Base-by-base conservation (phyloP, 371 early-diverging fungal genomes). In the Zancudomyces culisetae region DNA sequence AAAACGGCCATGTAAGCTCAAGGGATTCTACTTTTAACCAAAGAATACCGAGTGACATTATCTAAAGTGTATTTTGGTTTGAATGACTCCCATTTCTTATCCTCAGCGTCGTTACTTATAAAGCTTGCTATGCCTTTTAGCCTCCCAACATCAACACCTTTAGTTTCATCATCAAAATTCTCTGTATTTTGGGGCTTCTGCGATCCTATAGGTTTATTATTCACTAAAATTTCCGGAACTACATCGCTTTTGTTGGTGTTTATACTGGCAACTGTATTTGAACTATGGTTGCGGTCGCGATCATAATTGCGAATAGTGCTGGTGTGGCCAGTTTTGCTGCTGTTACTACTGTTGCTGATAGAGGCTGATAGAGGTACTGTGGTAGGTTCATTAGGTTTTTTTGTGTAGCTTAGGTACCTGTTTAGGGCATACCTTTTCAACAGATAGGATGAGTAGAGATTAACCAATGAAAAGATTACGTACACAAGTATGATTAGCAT, bases 11-110 rank as follows among this genome's bases (percentile, higher is more conserved):
- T n/a, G n/a, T n/a, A 40, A 40, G n/a, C n/a, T 54, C 67, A 90
- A 22, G 87, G 87, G 49, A 90, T 87, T 12, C 90, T 74, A 58
- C 85, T 87, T 63, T 83, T 87, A 51, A 87, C 86, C 72, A 93
- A 76, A 27, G 83, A 78, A 66, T 85, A 93, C 22, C 94, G 73
- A 59, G 89, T 89, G 42, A 93, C 82, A 27, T 77, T 81, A 49
- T 90, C 88, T 53, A 93, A 69, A 3, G 79, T 79, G 54, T 74
- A 69, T 51, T 76, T 77, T 4, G 71, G 77, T 60, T 69, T 68
- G 56, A 78, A 78, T 53, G 77, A 74, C 54, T 78, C 70, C 52
- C 62, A 68, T 55, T 66, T 71, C 15, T 60, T 60, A 30, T 79
- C 77, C 51, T 66, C 72, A 0, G 19, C 27, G 3, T 43, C 23